Conservation (phyloP, 352 stramenopile species). For the Globisporangium spinosum region DNA sequence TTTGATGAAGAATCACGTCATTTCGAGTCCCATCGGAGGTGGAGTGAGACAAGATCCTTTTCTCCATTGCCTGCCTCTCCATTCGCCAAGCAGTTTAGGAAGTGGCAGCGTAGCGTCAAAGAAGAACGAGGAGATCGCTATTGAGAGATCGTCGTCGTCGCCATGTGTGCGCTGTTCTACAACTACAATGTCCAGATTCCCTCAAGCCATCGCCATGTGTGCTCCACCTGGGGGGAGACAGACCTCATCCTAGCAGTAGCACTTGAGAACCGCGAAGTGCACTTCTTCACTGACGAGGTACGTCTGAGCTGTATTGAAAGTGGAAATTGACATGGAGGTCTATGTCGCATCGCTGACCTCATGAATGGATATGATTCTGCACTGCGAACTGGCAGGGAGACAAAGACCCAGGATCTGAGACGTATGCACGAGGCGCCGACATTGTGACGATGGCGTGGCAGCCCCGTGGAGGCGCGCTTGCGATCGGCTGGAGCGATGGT, state of each 20-base stretch:
- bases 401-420: conserved; percentile 47
- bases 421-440: conserved; percentile 60
- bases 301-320: not conserved
- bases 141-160: no score
- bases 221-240: conserved; percentile 76
- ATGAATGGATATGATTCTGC: conserved; percentile 1
- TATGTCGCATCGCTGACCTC: not conserved
- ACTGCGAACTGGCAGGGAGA: conserved; percentile 41
- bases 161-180: conserved; percentile 69
- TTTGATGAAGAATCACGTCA: conserved; percentile 4
- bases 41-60: not conserved
- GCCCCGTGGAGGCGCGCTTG: conserved; percentile 69
- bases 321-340: not conserved
- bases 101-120: not conserved
- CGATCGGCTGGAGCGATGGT: conserved; percentile 83
- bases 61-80: not conserved
- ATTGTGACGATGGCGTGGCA: conserved; percentile 88
- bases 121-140: not conserved
- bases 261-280: conserved; percentile 81
- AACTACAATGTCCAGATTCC: conserved; percentile 75
- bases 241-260: conserved; percentile 80
- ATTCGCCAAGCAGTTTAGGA: not conserved
- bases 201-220: conserved; percentile 62
- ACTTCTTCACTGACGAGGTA: conserved; percentile 90
- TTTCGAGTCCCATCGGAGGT: not conserved